Evolutionary conservation across 495 filamentous ascomycete genomes (phyloP).

Genomic region (Saxispiralis lemnorum): DNA sequence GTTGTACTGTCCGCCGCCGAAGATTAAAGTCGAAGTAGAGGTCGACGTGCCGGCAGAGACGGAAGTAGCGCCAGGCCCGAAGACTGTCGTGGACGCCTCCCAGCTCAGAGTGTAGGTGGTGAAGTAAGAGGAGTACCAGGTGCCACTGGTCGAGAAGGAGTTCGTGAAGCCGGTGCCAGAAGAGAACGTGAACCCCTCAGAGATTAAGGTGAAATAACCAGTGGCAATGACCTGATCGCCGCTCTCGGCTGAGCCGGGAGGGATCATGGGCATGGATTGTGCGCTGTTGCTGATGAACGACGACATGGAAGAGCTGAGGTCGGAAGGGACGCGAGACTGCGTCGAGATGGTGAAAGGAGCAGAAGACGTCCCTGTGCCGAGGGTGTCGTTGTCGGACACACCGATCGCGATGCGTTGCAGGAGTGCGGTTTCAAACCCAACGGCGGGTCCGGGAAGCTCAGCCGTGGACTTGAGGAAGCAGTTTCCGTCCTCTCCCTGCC

Average conservation of each 20-base stretch:
- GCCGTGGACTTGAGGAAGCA: constrained; percentile 12
- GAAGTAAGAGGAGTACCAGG: constrained; percentile 7
- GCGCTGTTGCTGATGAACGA: constrained; percentile 9
- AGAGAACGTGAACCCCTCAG: constrained; percentile 7
- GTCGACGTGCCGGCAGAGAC: background rate
- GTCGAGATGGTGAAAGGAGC: constrained; percentile 4
- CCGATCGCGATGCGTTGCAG: constrained; percentile 6
- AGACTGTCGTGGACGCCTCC: constrained; percentile 5
- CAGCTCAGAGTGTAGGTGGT: constrained; percentile 5
- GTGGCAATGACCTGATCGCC: constrained; percentile 5
- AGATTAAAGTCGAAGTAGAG: background rate
- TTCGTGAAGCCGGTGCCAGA: constrained; percentile 8
- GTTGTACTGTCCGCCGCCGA: constrained; percentile 3
- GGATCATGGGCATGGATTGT: constrained; percentile 9
- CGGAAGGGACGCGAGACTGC: background rate
- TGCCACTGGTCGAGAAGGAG: background rate
- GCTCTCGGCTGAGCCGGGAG: constrained; percentile 1
- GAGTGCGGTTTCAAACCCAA: constrained; percentile 6
- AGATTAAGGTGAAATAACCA: constrained; percentile 5
- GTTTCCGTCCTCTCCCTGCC: constrained; percentile 2
- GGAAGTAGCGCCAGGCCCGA: background rate
- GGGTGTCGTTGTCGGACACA: background rate
- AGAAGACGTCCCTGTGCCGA: background rate
- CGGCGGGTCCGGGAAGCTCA: background rate
- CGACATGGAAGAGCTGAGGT: constrained; percentile 7